A percentile compares a stretch with the other conserved stretches of the same genome.
phyloP scores from a whole-genome alignment of 805 yeast species.

The Pichia nanzhaoensis region DNA sequence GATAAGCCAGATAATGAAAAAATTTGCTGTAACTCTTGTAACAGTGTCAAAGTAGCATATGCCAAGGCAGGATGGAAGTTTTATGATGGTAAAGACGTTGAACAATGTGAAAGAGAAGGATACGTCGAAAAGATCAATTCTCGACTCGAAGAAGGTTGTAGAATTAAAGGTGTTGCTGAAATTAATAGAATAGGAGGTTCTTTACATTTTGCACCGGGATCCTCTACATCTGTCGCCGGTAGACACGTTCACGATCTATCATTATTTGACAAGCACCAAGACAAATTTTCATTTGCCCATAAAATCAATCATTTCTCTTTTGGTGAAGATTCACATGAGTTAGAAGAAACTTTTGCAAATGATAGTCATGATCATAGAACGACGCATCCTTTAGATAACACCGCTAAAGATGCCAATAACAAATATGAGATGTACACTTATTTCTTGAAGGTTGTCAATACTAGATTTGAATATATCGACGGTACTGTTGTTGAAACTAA shows the following conservation, averaged over 20 bases:
- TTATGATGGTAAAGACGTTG: constrained; percentile 78
- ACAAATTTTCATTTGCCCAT: constrained; percentile 71
- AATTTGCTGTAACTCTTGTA: constrained; percentile 81
- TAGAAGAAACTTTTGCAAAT: constrained; percentile 7
- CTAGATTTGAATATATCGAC: constrained; percentile 68
- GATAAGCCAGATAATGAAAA: constrained; percentile 33
- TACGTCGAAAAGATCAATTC: constrained; percentile 58
- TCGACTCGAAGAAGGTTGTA: constrained; percentile 77
- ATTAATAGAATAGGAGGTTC: constrained; percentile 86
- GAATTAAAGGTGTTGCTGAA: constrained; percentile 70
- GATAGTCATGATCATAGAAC: constrained; percentile 31
- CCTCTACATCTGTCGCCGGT: constrained; percentile 50
- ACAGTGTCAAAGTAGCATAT: constrained; percentile 73
- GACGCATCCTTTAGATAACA: constrained; percentile 65
- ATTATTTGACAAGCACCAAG: constrained; percentile 48
- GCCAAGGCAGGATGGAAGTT: constrained; percentile 79
- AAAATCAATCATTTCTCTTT: constrained; percentile 74
- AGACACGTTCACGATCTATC: constrained; percentile 84
- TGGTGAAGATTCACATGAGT: constrained; percentile 47
- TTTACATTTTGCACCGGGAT: constrained; percentile 95
- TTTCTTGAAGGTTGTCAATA: constrained; percentile 83
- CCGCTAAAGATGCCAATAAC: constrained; percentile 32
- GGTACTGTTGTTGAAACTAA: constrained; percentile 62
- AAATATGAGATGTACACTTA: constrained; percentile 67
- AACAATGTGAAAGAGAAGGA: constrained; percentile 87